Evolutionary conservation across 768 basidiomycete genomes (phyloP).

Genomic region (Leccinellum rugosiceps): DNA sequence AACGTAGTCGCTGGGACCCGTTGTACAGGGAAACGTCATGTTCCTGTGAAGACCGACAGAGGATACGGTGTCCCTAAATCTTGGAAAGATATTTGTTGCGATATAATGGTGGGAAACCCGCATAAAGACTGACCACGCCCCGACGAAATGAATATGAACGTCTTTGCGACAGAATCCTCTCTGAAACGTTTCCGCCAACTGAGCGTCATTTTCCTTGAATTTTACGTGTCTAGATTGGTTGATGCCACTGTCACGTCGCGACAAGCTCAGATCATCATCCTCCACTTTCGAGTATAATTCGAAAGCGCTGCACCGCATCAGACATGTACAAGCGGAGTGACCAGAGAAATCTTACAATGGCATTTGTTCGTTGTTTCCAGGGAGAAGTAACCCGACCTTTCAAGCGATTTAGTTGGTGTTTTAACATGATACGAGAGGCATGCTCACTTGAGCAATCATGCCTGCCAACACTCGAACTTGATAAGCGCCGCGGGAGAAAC

Average conservation of each 20-base stretch:
- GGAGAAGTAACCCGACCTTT: conserved; percentile 40
- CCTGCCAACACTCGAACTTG: conserved; percentile 42
- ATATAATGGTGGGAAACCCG: not conserved
- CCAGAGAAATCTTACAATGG: conserved; percentile 30
- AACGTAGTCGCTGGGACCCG: conserved; percentile 30
- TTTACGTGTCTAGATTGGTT: conserved; percentile 5
- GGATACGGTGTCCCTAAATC: conserved; percentile 45
- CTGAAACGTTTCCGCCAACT: conserved; percentile 31
- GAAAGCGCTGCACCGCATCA: conserved; percentile 31
- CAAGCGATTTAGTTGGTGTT: not conserved
- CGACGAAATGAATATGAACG: conserved; percentile 43
- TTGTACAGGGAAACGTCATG: conserved; percentile 32
- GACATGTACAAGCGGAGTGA: not conserved
- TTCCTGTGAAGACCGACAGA: conserved; percentile 38
- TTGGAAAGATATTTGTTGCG: not conserved
- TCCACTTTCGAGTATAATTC: conserved; percentile 34
- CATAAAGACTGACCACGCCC: conserved; percentile 36
- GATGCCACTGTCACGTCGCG: conserved; percentile 11
- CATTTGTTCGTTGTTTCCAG: conserved; percentile 40
- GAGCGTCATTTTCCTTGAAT: conserved; percentile 16
- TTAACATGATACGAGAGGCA: not conserved
- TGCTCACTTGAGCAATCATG: conserved; percentile 40
- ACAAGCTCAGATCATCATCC: conserved; percentile 12
- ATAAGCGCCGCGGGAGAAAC: conserved; percentile 49
- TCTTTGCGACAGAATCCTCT: conserved; percentile 32